These are phyloP conservation scores for Mycena polygramma DNA, from an alignment of 768 basidiomycete species.

Conservation along the genomic window DNA sequence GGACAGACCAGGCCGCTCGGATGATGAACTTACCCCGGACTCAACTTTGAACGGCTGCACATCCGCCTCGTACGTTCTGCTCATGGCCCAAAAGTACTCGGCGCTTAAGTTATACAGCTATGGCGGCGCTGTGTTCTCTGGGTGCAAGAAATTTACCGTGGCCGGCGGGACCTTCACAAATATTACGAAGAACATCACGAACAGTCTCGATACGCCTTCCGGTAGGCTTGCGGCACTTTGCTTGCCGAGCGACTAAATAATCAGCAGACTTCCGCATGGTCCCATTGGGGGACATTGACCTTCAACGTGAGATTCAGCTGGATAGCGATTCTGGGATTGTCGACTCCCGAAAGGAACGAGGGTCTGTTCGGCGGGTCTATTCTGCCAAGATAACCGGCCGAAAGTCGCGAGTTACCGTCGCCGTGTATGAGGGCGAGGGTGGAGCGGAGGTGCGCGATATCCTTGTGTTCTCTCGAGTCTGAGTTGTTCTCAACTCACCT, in stretches of 20 bases:
- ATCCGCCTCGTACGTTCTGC: too few species aligned
- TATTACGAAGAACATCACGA: background rate
- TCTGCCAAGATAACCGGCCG: background rate
- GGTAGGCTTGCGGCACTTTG: background rate
- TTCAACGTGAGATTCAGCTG: background rate
- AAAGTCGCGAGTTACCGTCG: background rate
- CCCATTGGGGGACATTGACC: constrained; percentile 8
- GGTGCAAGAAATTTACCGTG: background rate
- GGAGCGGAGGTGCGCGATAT: background rate
- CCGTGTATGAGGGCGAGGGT: constrained; percentile 6
- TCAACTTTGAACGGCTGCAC: too few species aligned
- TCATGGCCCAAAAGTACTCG: too few species aligned
- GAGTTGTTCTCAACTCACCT: too few species aligned
- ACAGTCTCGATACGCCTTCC: background rate
- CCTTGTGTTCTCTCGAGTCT: too few species aligned
- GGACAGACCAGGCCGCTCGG: too few species aligned
- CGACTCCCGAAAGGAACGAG: too few species aligned
- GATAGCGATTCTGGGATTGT: background rate
- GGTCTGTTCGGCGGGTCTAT: constrained; percentile 1
- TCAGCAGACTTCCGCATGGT: constrained; percentile 5
- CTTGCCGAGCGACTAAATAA: too few species aligned
- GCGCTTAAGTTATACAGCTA: background rate
- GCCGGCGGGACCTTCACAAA: background rate
- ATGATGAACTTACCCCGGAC: too few species aligned
- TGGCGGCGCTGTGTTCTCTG: constrained; percentile 1